A percentile compares a stretch with the other conserved stretches of the same genome.
phyloP scores from a whole-genome alignment of 371 early-diverging fungal species.

The Synchytrium microbalum region DNA sequence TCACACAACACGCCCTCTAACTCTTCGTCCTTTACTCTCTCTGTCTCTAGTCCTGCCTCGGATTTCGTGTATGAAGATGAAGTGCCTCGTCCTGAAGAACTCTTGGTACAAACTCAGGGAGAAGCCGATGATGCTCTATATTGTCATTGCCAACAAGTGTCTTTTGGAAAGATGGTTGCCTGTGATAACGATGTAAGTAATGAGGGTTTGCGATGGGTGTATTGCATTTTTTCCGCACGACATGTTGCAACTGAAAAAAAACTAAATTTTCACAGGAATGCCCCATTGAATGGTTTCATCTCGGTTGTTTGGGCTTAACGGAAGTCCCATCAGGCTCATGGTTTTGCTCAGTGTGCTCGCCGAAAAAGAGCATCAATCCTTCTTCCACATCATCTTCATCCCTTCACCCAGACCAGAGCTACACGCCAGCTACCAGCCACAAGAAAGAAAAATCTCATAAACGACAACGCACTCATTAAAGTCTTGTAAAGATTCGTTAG shows the following conservation, averaged over 20 bases:
- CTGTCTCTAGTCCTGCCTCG: neutral
- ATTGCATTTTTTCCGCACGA: too few species aligned
- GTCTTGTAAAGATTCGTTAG: neutral
- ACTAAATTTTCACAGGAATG: constrained; percentile 37
- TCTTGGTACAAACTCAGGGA: neutral
- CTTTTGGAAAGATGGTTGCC: constrained; percentile 94
- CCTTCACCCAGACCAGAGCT: neutral
- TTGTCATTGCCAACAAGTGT: constrained; percentile 87
- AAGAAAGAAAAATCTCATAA: too few species aligned
- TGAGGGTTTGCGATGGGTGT: constrained; percentile 5
- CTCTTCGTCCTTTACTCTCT: too few species aligned
- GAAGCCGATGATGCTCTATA: constrained; percentile 89
- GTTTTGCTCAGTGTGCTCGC: constrained; percentile 42
- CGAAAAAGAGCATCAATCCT: neutral
- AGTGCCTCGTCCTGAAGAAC: neutral
- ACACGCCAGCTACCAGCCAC: too few species aligned
- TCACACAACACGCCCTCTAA: too few species aligned
- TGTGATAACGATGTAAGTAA: constrained; percentile 79
- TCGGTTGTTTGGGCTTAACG: constrained; percentile 44
- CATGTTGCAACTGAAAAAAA: too few species aligned
- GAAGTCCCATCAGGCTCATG: constrained; percentile 39
- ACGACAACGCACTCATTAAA: neutral
- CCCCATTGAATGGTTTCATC: constrained; percentile 52
- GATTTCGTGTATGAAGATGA: neutral
- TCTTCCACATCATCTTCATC: neutral